Base-by-base conservation (phyloP, 352 stramenopile genomes). In the Albugo laibachii region DNA sequence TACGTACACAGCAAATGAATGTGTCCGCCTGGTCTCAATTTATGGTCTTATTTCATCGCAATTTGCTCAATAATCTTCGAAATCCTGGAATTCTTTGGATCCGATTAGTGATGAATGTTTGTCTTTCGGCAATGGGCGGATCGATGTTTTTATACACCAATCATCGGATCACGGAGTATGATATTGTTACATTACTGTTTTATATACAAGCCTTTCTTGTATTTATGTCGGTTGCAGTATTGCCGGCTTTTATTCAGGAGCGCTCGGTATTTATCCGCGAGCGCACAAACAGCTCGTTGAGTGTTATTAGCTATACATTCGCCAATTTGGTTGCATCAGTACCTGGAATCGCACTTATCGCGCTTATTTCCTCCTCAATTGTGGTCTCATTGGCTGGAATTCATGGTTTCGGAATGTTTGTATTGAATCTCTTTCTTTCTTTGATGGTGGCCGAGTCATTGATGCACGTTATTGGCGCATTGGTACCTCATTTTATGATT, bases 191-290 rank as follows among this genome's bases (percentile, higher is more conserved):
- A 31, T 27, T 92, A 45, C 50, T 93, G 6, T 95, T 91, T 53
- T 93, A 83, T 65, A 64, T 86, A 24, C 69, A 83, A 20, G 75
- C 79, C 11, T 93, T 93, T 54, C 65, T 92, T 36, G 70, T 87
- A 38, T 92, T 89, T 57, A 93, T 93, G 83, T 82, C 65, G 45
- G 68, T 93, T 35, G 79, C 80, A 2, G 74, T 83, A 2, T 56
- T 95, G 14, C 80, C 83, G 2, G 89, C 89, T 57, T 80, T 87
- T 41, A 80, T 95, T 38, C 66, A 91, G 36, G 69, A 86, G 50
- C 58, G 71, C 37, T 55, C 53, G 14, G 76, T 83, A 45, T 77
- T 83, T 41, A 49, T 83, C 11, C 78, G 76, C 19, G 71, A 85
- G 56, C 62, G 74, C 13, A 50, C 57, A 37, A 87, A 85, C 58